Percentiles rank a stretch among this genome's conserved stretches.
Conservation (phyloP, 257 asterid species). For the Solanum sejunctum region DNA sequence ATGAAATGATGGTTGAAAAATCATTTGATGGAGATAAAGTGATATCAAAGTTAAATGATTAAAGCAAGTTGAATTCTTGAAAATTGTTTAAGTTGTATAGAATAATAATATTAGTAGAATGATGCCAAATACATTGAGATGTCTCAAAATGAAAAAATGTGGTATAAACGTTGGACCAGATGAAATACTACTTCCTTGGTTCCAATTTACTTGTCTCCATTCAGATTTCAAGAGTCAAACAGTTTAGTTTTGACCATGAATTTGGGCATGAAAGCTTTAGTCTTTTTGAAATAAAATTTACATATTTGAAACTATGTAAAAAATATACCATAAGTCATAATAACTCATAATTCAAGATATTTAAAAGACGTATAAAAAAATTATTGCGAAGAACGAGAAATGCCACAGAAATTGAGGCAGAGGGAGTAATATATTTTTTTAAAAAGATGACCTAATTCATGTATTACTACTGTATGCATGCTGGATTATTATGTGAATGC, state of each 20-base stretch:
- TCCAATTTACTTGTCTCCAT: no score
- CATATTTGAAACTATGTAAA: not conserved
- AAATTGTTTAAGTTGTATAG: not conserved
- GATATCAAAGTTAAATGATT: not conserved
- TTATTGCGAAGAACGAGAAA: not conserved
- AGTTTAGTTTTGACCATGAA: no score
- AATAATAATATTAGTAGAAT: no score
- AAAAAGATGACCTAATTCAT: not conserved
- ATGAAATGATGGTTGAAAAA: not conserved
- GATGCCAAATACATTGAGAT: not conserved
- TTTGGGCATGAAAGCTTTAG: no score
- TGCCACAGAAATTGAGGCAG: not conserved
- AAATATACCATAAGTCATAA: not conserved
- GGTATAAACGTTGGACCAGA: not conserved
- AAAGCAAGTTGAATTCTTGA: not conserved
- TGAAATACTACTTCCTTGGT: not conserved
- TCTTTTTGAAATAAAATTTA: no score
- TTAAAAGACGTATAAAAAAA: not conserved
- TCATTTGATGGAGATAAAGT: not conserved
- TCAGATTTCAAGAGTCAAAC: no score
- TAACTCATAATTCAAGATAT: not conserved
- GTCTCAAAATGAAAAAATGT: not conserved
- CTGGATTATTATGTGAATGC: not conserved
- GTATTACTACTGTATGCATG: not conserved
- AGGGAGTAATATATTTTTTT: not conserved